Conservation (phyloP, 176 grass and related monocot species). For the Hyparrhenia diplandra region DNA sequence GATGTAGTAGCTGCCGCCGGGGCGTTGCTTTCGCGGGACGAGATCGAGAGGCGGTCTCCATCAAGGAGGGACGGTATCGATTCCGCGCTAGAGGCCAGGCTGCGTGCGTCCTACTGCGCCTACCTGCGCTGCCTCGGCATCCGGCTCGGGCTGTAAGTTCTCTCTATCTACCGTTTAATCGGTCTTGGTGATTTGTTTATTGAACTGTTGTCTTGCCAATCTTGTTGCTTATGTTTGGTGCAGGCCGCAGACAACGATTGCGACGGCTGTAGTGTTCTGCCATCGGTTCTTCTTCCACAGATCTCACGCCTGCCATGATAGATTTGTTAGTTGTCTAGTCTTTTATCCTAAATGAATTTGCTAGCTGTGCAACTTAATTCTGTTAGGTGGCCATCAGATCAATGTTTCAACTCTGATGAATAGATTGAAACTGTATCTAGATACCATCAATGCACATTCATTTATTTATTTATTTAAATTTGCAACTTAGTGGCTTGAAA, state of each 20-base stretch:
- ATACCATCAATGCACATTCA: not conserved
- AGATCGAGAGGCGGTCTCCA: conserved; percentile 65
- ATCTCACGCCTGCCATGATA: conserved; percentile 64
- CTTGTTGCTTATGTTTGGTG: conserved; percentile 6
- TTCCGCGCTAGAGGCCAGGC: conserved; percentile 43
- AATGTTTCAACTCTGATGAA: not conserved
- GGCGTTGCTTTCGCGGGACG: conserved; percentile 48
- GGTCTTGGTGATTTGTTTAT: not conserved
- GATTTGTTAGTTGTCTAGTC: conserved; percentile 51
- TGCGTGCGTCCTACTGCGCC: conserved; percentile 65
- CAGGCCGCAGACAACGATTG: conserved; percentile 60
- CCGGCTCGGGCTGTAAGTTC: conserved; percentile 45
- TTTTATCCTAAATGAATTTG: not conserved
- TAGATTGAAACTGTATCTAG: not conserved
- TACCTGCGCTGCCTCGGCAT: conserved; percentile 51
- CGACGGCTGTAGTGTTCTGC: conserved; percentile 55
- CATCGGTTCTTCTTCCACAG: conserved; percentile 63
- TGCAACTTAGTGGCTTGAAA: not conserved
- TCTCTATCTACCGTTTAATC: not conserved
- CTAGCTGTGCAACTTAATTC: not conserved
- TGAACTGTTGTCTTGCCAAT: not conserved
- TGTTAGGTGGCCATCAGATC: not conserved
- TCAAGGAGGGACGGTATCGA: conserved; percentile 65
- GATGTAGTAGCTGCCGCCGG: not conserved
- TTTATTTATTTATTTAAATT: not conserved